phyloP scores from a whole-genome alignment of 352 stramenopile species.

The Globisporangium recalcitrans region DNA sequence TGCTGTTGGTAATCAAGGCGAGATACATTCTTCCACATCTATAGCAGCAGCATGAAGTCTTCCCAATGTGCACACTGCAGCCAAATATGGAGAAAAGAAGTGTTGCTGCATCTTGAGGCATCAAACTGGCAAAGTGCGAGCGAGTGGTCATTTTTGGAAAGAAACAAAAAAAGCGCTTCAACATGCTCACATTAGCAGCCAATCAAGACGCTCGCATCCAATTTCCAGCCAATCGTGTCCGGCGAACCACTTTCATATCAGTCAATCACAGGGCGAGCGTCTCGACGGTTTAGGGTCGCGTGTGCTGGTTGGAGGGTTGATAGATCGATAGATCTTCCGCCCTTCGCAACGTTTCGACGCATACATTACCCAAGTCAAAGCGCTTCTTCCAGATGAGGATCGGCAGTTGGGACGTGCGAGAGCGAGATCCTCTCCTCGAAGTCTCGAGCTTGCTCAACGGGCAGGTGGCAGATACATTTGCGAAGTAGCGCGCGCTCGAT shows the following conservation, averaged over 20 bases:
- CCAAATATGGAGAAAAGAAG: too few species aligned
- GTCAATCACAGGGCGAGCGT: background rate
- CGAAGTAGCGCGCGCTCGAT: constrained; percentile 9
- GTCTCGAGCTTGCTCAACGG: too few species aligned
- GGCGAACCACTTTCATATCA: background rate
- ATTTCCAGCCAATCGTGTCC: constrained; percentile 3
- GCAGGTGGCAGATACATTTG: constrained; percentile 19
- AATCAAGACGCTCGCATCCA: background rate
- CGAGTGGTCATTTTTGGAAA: constrained; percentile 12
- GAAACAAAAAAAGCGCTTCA: constrained; percentile 5
- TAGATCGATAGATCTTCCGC: constrained; percentile 25
- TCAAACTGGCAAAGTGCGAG: background rate
- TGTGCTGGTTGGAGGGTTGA: constrained; percentile 15
- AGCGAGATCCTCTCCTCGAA: constrained; percentile 3
- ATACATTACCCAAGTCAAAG: constrained; percentile 39
- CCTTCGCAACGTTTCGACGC: constrained; percentile 37
- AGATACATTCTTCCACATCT: too few species aligned
- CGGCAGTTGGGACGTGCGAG: constrained; percentile 34
- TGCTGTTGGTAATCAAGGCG: too few species aligned
- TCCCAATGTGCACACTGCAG: too few species aligned
- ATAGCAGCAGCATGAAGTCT: background rate
- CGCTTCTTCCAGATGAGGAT: constrained; percentile 18
- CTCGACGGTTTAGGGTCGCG: constrained; percentile 5
- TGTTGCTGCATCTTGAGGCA: too few species aligned
- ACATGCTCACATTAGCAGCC: background rate